Conservation (phyloP, 305 asterid genomes). For the Fraxinus velutina region DNA sequence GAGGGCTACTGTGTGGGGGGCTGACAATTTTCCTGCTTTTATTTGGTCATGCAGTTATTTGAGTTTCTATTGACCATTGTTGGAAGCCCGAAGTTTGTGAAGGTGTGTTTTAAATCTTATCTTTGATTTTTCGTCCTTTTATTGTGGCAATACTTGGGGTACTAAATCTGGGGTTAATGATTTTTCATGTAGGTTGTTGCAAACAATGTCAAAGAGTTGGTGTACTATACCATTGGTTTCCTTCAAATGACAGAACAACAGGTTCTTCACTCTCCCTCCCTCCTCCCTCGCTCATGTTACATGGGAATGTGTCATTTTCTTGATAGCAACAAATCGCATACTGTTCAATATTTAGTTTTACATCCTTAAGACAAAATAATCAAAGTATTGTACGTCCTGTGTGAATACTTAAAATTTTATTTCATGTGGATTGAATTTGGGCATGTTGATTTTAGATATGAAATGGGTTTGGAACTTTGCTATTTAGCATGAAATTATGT, state of each 20-base stretch:
- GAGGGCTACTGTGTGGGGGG: conserved; percentile 18
- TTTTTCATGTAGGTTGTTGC: conserved; percentile 49
- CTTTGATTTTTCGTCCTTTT: conserved; percentile 10
- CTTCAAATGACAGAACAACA: conserved; percentile 93
- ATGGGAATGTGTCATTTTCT: not conserved
- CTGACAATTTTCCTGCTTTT: conserved; percentile 24
- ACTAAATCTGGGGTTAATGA: conserved; percentile 23
- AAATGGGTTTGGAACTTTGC: not conserved
- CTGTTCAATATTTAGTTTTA: not conserved
- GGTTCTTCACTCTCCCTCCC: conserved; percentile 38
- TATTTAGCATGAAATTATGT: not conserved
- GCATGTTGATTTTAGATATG: not conserved
- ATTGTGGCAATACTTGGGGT: conserved; percentile 7
- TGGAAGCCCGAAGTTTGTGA: conserved; percentile 65
- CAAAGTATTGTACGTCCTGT: not conserved
- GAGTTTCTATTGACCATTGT: conserved; percentile 78
- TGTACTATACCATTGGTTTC: conserved; percentile 75
- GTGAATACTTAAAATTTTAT: not conserved
- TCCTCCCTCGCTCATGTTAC: conserved; percentile 13
- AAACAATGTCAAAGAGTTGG: conserved; percentile 74
- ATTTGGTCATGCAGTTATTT: conserved; percentile 61
- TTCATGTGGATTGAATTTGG: not conserved
- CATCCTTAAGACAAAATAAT: conserved; percentile 2
- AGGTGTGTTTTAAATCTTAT: conserved; percentile 47
- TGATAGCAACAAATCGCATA: not conserved